Evolutionary conservation across 257 asterid species (phyloP), one percentile per base, ranked within the genome.

Genomic region (Osmanthus fragrans): DNA sequence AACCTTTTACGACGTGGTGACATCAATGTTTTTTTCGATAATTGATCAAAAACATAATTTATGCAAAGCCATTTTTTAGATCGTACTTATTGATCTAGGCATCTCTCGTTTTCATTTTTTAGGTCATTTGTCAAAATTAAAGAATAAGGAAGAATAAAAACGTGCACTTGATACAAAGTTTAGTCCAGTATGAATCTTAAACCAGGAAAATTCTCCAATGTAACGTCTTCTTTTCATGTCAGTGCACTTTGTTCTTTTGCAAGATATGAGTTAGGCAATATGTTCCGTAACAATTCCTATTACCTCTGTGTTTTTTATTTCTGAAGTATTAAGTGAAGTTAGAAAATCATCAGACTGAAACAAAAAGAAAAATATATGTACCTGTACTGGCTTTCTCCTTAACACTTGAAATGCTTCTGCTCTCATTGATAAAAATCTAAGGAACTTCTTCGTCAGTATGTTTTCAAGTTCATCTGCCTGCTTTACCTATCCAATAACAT

Each of bases 401-500:
- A 96, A 84, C 51, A 96, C 99, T 86, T 93, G 97, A 87, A 96
- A 96, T 32, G 98, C 99, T 89, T 96, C 98, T 3, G 99, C 98
- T 84, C 99, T 89, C 98, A 96, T 96, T 32, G 97, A 96, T 81
- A 93, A 89, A 88, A 96, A 96, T 73, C 99, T 87, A 70, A 96
- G 98, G 45, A 96, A 96, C 87, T 96, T 96, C 81, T 96, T 96
- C 19, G 99, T 90, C 75, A 96, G 84, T 80, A 96, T 93, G 86
- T 96, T 96, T 90, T 96, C 98, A 76, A 96, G 97, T 88, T 96
- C 98, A 90, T 96, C 99, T 10, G 97, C 79, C 86, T 92, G 99
- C 92, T 92, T 96, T 77, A 96, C 98, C 99, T 96, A 82, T 77
- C 74, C 73, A 30, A 66, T 58, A 82, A 60, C 32, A 60, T 25